Conservation (phyloP, 208 protist genomes). For the Wallacemonas rigidus region DNA sequence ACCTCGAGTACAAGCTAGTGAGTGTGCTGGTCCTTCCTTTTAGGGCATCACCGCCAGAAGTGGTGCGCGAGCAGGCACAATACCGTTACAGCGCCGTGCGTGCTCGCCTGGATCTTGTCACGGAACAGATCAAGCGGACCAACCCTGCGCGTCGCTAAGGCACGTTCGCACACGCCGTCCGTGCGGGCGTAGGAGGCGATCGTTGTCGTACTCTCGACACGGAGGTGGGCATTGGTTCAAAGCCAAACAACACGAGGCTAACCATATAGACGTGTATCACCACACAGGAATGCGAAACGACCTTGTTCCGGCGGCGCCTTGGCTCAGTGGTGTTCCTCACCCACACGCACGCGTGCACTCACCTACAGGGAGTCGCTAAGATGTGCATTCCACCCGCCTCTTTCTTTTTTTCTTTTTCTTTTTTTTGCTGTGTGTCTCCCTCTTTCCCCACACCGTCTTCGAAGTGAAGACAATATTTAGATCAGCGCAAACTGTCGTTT, state of each 20-base stretch:
- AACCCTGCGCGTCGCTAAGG: constrained; percentile 42
- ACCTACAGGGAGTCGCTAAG: not conserved
- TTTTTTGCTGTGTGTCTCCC: not conserved
- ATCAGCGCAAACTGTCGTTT: not conserved
- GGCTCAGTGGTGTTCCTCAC: not conserved
- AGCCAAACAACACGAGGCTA: not conserved
- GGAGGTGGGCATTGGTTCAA: not conserved
- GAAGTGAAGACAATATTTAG: too few species aligned
- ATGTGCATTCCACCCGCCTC: constrained; percentile 2
- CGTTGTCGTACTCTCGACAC: too few species aligned
- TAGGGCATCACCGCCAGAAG: constrained; percentile 77
- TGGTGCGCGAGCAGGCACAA: constrained; percentile 90
- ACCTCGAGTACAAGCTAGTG: constrained; percentile 95
- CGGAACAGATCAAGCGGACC: constrained; percentile 88
- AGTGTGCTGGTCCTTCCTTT: constrained; percentile 92
- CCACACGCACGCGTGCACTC: not conserved
- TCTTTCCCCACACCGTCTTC: too few species aligned
- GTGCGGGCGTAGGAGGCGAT: too few species aligned
- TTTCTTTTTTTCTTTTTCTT: constrained; percentile 13
- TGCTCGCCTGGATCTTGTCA: constrained; percentile 85
- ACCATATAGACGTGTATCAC: constrained; percentile 11
- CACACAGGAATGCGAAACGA: constrained; percentile 4
- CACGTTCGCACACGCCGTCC: too few species aligned
- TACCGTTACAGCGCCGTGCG: constrained; percentile 93
- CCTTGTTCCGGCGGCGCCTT: too few species aligned